These are phyloP conservation scores for Sphaerosporella brunnea DNA, from an alignment of 495 filamentous ascomycete genomes.

Conservation along the genomic window DNA sequence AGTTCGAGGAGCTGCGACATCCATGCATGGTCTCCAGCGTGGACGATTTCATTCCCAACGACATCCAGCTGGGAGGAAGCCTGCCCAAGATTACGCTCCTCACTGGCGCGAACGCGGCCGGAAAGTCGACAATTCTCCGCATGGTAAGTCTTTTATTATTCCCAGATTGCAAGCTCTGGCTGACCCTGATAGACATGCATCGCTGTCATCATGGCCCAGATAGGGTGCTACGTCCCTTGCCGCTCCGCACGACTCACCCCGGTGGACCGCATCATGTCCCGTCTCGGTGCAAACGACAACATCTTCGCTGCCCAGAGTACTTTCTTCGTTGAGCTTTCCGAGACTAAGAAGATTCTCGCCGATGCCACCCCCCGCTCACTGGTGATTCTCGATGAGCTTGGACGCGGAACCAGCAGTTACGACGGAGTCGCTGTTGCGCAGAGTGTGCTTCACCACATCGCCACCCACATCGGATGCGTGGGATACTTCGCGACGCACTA, in stretches of 20 bases:
- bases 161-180: constrained; percentile 7
- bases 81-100: constrained; percentile 72
- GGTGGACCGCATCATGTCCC: constrained; percentile 95
- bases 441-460: constrained; percentile 86
- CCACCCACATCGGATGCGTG: constrained; percentile 76
- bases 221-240: constrained; percentile 85
- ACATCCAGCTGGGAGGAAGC: constrained; percentile 70
- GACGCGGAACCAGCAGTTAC: constrained; percentile 82
- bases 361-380: constrained; percentile 89
- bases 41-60: constrained; percentile 92
- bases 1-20: constrained; percentile 84
- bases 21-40: constrained; percentile 54
- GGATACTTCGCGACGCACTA: constrained; percentile 99
- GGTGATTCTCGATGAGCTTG: constrained; percentile 94
- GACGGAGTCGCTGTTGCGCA: constrained; percentile 95
- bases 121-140: constrained; percentile 93
- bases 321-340: constrained; percentile 94
- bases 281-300: constrained; percentile 94
- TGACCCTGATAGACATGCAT: constrained; percentile 49
- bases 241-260: constrained; percentile 72
- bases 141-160: constrained; percentile 45
- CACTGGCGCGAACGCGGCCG: constrained; percentile 92
- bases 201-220: constrained; percentile 96
- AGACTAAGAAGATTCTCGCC: constrained; percentile 94
- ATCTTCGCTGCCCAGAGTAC: constrained; percentile 97